Base-by-base conservation (phyloP, 805 yeast genomes). In the Yarrowia sp. region DNA sequence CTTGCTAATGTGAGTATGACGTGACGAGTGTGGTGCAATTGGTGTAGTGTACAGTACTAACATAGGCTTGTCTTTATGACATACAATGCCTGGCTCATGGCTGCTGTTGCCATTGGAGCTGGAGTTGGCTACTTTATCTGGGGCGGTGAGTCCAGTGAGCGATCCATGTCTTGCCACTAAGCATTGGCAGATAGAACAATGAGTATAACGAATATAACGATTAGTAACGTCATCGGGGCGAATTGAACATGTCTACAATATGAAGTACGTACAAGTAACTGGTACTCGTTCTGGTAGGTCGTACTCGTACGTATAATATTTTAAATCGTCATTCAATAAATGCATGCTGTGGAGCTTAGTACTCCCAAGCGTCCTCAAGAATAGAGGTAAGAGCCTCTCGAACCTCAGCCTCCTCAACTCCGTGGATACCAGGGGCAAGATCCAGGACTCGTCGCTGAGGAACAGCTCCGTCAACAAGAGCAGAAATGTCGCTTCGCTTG, bases 41-140 rank as follows among this genome's bases (percentile, higher is more conserved):
- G 22, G 17, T 46, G 24, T 9, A 33, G 14, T 44, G 33, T 11
- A 19, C n/a, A n/a, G n/a, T n/a, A 68, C 49, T 76, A 85, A 78
- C 76, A 86, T 70, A 89, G 90, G 96, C 81, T 89, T 69, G 83
- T 90, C 0, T 90, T 89, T 70, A 90, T 90, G 96, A 88, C 93
- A 6, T 90, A 88, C 74, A 89, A 89, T 72, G 80, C 93, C 12
- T 90, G 92, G 92, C 81, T 86, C 35, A 89, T 89, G 95, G 52
- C 84, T 8, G 85, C 93, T 3, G 89, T 88, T 10, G 85, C 84
- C 0, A 68, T 80, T 1, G 96, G 96, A 1, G 95, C 95, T 1
- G 81, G 79, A n/a, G 22, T 83, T 26, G 96, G 96, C 0, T 81
- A 85, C 71, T 85, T 80, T 70, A 36, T 83, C 11, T 90, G 90